These are phyloP conservation scores for Plasmodium knowlesi DNA, from an alignment of 169 alveolate species.

Conservation along the genomic window DNA sequence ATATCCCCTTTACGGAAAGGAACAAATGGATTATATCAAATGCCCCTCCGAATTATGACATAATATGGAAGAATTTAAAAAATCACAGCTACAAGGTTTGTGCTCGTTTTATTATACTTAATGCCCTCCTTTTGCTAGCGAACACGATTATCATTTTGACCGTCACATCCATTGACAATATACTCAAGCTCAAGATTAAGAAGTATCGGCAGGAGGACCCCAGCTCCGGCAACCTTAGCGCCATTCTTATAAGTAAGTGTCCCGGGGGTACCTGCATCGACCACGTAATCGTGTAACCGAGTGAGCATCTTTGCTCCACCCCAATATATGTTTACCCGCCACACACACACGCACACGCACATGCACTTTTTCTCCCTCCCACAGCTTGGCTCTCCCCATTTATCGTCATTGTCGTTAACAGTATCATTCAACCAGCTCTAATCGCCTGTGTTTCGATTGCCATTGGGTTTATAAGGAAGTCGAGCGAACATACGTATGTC, in stretches of 20 bases:
- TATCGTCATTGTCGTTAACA: slow-evolving; percentile 64
- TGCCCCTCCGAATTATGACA: slow-evolving; percentile 74
- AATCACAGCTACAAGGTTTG: slow-evolving; percentile 58
- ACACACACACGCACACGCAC: too few species aligned
- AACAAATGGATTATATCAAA: slow-evolving; percentile 64
- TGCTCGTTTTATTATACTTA: slow-evolving; percentile 47
- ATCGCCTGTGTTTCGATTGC: slow-evolving; percentile 50
- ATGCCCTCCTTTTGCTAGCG: slow-evolving; percentile 45
- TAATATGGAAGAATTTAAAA: slow-evolving; percentile 60
- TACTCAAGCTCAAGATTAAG: slow-evolving; percentile 22
- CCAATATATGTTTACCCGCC: not conserved
- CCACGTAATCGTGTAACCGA: not conserved
- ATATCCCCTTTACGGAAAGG: slow-evolving; percentile 57
- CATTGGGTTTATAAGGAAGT: slow-evolving; percentile 67
- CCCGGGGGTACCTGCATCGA: too few species aligned
- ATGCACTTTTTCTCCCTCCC: not conserved
- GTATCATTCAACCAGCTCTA: slow-evolving; percentile 61
- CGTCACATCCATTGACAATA: slow-evolving; percentile 59
- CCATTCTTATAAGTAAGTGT: slow-evolving; percentile 28
- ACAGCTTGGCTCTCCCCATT: slow-evolving; percentile 73
- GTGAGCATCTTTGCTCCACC: too few species aligned
- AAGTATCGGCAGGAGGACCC: slow-evolving; percentile 39
- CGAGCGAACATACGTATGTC: slow-evolving; percentile 67
- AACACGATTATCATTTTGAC: slow-evolving; percentile 53
- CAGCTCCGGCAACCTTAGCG: slow-evolving; percentile 25